phyloP scores from a whole-genome alignment of 2,329 filamentous ascomycete genomes.

The Xylariaceae sp. region DNA sequence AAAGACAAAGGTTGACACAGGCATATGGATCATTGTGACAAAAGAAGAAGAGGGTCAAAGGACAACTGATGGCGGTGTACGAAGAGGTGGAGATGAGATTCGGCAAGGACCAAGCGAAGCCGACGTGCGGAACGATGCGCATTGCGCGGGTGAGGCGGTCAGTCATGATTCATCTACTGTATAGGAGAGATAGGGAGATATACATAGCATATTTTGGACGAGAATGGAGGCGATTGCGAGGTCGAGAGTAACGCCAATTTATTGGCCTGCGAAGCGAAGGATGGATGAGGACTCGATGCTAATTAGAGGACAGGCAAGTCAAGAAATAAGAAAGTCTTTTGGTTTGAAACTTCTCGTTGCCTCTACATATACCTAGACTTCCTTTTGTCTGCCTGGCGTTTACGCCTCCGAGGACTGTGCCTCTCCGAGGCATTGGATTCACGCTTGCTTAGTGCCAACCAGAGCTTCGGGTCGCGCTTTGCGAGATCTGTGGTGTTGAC shows the following conservation, averaged over 20 bases:
- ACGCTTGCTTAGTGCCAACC: slow-evolving; percentile 34
- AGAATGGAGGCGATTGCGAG: background rate
- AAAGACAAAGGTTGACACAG: no score
- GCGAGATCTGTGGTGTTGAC: slow-evolving; percentile 22
- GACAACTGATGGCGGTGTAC: slow-evolving; percentile 17
- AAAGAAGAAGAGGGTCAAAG: background rate
- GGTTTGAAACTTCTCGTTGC: no score
- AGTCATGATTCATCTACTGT: background rate
- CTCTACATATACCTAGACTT: no score
- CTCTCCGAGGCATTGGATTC: slow-evolving; percentile 28
- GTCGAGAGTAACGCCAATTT: no score
- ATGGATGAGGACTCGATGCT: background rate
- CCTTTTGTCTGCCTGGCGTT: no score
- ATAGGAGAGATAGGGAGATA: slow-evolving; percentile 1
- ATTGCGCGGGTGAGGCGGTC: background rate
- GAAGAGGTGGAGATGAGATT: slow-evolving; percentile 16
- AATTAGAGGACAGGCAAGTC: no score
- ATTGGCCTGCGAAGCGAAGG: background rate
- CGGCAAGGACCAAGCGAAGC: slow-evolving; percentile 9
- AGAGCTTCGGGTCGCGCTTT: slow-evolving; percentile 27
- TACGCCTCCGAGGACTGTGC: slow-evolving; percentile 24
- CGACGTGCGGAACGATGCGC: slow-evolving; percentile 7
- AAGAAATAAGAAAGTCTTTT: no score
- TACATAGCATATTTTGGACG: background rate
- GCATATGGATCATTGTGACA: background rate